Percentiles rank a stretch among this genome's conserved stretches.
phyloP scores from a whole-genome alignment of 805 yeast species.

The Brettanomyces anomalus region DNA sequence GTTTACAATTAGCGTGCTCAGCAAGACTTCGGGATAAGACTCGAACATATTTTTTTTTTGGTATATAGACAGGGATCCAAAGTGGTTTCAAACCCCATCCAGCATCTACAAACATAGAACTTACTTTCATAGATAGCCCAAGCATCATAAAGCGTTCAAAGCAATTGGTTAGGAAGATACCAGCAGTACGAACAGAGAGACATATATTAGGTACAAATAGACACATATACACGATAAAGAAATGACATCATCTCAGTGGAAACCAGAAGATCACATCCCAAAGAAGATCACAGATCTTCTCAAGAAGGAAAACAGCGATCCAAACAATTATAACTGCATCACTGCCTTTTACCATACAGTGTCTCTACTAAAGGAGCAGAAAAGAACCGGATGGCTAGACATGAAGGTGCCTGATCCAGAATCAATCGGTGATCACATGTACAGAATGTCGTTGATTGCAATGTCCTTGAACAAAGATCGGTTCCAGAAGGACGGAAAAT shows the following conservation, averaged over 20 bases:
- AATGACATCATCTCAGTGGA: conserved; percentile 28
- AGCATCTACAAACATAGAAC: too few relatives aligned
- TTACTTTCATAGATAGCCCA: too few relatives aligned
- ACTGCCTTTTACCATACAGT: conserved; percentile 46
- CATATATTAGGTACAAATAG: too few relatives aligned
- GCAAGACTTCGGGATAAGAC: too few relatives aligned
- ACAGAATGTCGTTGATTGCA: conserved; percentile 79
- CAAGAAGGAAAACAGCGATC: conserved; percentile 5
- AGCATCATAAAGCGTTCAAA: too few relatives aligned
- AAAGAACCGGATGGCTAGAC: conserved; percentile 93
- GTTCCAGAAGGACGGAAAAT: conserved; percentile 8
- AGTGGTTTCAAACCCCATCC: too few relatives aligned
- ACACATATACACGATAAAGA: too few relatives aligned
- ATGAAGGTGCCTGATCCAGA: conserved; percentile 49
- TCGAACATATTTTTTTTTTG: too few relatives aligned
- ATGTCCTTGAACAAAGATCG: conserved; percentile 45
- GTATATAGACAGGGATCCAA: too few relatives aligned
- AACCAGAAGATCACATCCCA: conserved; percentile 36
- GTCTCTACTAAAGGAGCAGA: conserved; percentile 63
- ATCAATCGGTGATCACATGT: conserved; percentile 91
- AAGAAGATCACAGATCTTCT: conserved; percentile 26
- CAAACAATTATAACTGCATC: conserved; percentile 19
- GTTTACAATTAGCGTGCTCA: too few relatives aligned
- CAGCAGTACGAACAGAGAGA: too few relatives aligned
- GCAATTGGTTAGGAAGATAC: too few relatives aligned